Base-by-base conservation (phyloP, 371 early-diverging fungal genomes). In the Circinella umbellata region DNA sequence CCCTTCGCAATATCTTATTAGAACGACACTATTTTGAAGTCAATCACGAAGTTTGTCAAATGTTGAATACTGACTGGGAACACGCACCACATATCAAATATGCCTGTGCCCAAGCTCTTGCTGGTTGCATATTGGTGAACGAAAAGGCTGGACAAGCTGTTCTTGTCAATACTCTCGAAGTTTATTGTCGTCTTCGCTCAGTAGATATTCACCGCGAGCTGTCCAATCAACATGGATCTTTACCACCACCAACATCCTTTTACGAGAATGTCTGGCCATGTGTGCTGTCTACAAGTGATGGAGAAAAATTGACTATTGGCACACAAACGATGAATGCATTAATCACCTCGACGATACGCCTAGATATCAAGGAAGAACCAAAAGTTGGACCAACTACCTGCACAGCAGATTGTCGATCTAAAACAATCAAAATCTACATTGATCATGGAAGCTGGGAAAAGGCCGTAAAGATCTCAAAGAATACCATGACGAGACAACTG, bases 181-280 rank as follows among this genome's bases (percentile, higher is more conserved):
- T 67, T 53, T 76, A 73, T 70, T 74, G 75, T 15, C 62, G 72
- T 14, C 67, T 49, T 37, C 34, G 61, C 18, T 49, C 59, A 6
- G 54, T 72, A n/a, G 71, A 73, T 65, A 54, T 68, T 39, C 71
- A 69, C 64, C 61, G 61, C 36, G 62, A 73, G 68, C 61, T 35
- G 17, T 66, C 67, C 14, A 51, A 4, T 36, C 69, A 60, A 35
- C 46, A 68, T 49, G 38, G 62, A 39, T 68, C 72, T 42, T 48
- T 75, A 2, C 73, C 70, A 27, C 69, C 76, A 13, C 35, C 66
- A 47, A 47, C 34, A 53, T 69, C 64, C 3, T 51, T 62, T 39
- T 77, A 77, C 66, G 63, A 54, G 53, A 70, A 80, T 59, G 72
- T 80, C 34, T 76, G 69, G 63, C 77, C 77, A 13, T 63, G 61